Evolutionary conservation across 1,284 basidiomycete species (phyloP), one percentile per base, ranked within the genome.

Genomic region (Trametes sp.): DNA sequence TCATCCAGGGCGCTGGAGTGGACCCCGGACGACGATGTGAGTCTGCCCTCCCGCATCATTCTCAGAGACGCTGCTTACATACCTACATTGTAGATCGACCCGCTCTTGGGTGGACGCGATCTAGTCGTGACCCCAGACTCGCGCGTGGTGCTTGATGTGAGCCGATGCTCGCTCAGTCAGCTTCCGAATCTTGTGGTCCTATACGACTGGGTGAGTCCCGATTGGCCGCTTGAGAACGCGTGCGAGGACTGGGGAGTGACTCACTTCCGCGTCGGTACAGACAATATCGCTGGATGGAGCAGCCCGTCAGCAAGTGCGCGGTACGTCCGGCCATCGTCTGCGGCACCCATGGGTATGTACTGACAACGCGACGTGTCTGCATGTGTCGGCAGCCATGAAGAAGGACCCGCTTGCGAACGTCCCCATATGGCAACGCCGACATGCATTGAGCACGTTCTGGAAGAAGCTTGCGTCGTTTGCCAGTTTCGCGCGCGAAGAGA

Each of bases 391-490:
- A 65, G 63, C 13, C 4, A 33, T 59, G 19, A 58, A 57, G 23
- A 36, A 50, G 23, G 29, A 60, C 19, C 57, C 53, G 1, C 29
- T 50, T 4, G 52, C 38, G n/a, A n/a, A 35, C 11, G 54, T 59
- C 1, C 41, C 53, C 3, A 26, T 33, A 1, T 26, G 31, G 6
- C 31, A 59, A 28, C 49, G 49, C 16, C 57, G 53, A 9, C 7
- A 48, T 21, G 59, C 42, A n/a, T 42, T 65, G 6, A 33, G 19
- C 16, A 23, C 13, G 23, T 50, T 61, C 10, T 65, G 63, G 63
- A 52, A 26, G 5, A n/a, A 45, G 33, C 19, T 59, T 28, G 19
- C 48, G 4, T 35, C 38, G 1, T 46, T 65, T 16, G 44, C 54
- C 8, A 52, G 55, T 16, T 59, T 59, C 44, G 19, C 21, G 31